phyloP scores from a whole-genome alignment of 2,329 filamentous ascomycete species.

The Helminthosporium solani region DNA sequence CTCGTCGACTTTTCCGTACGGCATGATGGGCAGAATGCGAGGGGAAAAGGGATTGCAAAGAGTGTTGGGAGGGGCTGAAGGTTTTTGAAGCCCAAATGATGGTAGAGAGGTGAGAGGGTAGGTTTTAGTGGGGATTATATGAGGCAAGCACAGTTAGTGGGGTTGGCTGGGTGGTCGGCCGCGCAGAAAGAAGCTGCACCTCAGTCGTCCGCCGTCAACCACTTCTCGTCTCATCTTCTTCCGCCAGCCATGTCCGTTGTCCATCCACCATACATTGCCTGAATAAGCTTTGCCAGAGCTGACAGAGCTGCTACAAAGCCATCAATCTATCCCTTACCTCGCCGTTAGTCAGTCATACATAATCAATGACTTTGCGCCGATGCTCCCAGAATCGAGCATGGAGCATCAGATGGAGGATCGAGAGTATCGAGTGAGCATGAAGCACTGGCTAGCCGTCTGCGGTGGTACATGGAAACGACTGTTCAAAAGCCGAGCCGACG shows the following conservation, averaged over 20 bases:
- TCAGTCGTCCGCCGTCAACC: background rate
- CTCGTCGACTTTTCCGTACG: slow-evolving; percentile 82
- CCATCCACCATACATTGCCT: background rate
- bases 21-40: slow-evolving; percentile 62
- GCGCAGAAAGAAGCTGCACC: background rate
- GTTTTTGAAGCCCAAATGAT: slow-evolving; percentile 9
- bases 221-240: background rate
- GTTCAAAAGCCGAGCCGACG: slow-evolving; percentile 9
- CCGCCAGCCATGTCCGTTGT: too few species aligned
- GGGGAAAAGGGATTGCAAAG: slow-evolving; percentile 13
- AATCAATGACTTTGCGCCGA: too few species aligned
- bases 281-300: slow-evolving; percentile 3
- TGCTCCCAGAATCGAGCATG: too few species aligned
- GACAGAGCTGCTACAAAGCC: background rate
- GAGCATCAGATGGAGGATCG: too few species aligned
- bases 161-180: slow-evolving; percentile 1
- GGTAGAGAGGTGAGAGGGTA: slow-evolving; percentile 9
- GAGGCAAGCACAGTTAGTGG: slow-evolving; percentile 5
- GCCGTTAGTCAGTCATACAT: too few species aligned
- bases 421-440: too few species aligned
- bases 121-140: slow-evolving; percentile 7
- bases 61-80: slow-evolving; percentile 11
- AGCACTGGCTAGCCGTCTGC: background rate
- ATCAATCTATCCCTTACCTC: background rate
- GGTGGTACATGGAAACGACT: background rate